Conservation (phyloP, 2,329 filamentous ascomycete genomes). For the Coniochaeta hoffmannii region DNA sequence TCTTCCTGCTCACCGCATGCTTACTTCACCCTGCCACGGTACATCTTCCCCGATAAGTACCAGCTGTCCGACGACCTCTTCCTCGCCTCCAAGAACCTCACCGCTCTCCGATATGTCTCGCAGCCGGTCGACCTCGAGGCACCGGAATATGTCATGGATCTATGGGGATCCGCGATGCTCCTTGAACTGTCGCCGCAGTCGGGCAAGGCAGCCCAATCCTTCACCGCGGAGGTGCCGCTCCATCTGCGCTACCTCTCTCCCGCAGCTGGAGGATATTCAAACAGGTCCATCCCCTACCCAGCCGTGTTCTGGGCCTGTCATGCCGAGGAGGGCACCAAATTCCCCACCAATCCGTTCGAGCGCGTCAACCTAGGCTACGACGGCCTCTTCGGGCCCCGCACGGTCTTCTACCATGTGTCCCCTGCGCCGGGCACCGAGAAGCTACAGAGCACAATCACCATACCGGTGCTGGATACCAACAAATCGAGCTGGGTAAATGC, state of each 20-base stretch:
- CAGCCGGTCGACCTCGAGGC: slow-evolving; percentile 85
- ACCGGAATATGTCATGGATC: slow-evolving; percentile 67
- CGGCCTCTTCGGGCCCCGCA: slow-evolving; percentile 64
- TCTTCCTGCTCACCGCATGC: slow-evolving; percentile 66
- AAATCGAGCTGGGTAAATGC: slow-evolving; percentile 39
- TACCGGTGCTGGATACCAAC: slow-evolving; percentile 58
- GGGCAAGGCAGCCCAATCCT: not conserved
- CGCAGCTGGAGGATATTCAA: slow-evolving; percentile 42
- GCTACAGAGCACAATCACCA: slow-evolving; percentile 48
- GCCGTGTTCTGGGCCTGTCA: slow-evolving; percentile 86
- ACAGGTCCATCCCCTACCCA: slow-evolving; percentile 66
- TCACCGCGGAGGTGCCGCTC: slow-evolving; percentile 63
- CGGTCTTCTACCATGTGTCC: slow-evolving; percentile 74
- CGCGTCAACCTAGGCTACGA: slow-evolving; percentile 81
- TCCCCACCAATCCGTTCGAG: slow-evolving; percentile 78
- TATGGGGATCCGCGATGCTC: slow-evolving; percentile 75
- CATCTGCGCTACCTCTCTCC: slow-evolving; percentile 79
- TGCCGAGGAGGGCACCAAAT: slow-evolving; percentile 57
- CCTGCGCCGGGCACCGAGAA: slow-evolving; percentile 33
- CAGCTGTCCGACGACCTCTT: slow-evolving; percentile 73
- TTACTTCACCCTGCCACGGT: slow-evolving; percentile 74
- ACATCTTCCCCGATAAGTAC: slow-evolving; percentile 81
- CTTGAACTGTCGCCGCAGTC: slow-evolving; percentile 56
- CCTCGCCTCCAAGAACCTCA: slow-evolving; percentile 71
- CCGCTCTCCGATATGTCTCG: slow-evolving; percentile 57